Evolutionary conservation across 768 basidiomycete genomes (phyloP), one percentile per base, ranked within the genome.

Genomic region (Rubroboletus pulcherrimus): DNA sequence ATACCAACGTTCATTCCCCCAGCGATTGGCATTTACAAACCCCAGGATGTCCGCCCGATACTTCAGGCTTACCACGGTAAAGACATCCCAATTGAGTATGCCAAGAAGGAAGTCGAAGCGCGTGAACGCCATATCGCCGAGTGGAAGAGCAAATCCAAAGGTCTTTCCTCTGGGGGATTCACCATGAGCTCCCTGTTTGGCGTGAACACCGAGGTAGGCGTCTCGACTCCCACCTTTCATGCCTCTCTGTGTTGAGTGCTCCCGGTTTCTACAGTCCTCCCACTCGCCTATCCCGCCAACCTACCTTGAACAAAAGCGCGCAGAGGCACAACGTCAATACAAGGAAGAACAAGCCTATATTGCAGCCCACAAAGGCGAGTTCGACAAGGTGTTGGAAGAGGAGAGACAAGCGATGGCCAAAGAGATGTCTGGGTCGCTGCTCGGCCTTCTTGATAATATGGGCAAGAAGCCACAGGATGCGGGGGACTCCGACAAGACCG

Each of bases 11-110:
- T 34, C 14, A 15, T 10, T 7, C 21, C 29, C 35, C 12, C 63
- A 96, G 96, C 97, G 7, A 87, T 99, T 56, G 95, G 86, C 0
- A 95, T 98, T 61, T 94, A 93, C 76, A 87, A 86, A 58, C 87
- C 91, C 1, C 68, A 78, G 26, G 97, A 98, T 64, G 88, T 98
- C 4, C 85, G 96, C 19, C 91, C 89, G 0, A 88, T 98, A 52
- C 73, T 99, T 33, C 74, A 88, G 62, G 85, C 86, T 2, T 99
- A 96, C 70, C 75, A 80, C 6, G 96, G 87, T 43, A 94, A 96
- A 72, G 81, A 98, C 65, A 87, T 99, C 54, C 84, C 94, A 0
- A 50, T 86, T 7, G 95, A 95, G 71, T 98, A 93, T 61, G 93
- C 86, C 37, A 88, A 89, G 74, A 83, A 85, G 59, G 96, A 99